Conservation (phyloP, 2,329 filamentous ascomycete species). For the Dendrostoma leiphaemia region DNA sequence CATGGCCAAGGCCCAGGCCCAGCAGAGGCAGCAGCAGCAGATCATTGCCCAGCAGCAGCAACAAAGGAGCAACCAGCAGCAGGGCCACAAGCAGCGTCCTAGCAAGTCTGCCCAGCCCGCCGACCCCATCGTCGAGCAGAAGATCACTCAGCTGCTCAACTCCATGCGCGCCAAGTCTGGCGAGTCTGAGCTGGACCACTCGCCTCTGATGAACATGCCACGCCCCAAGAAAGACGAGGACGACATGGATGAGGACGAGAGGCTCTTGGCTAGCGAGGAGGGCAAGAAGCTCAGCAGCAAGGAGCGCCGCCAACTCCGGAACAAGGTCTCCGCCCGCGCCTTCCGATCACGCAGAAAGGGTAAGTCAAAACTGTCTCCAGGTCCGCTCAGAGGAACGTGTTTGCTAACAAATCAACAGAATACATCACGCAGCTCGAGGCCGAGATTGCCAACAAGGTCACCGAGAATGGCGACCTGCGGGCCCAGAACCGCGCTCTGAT, state of each 20-base stretch:
- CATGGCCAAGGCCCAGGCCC: conserved; percentile 68
- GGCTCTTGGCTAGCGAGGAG: conserved; percentile 85
- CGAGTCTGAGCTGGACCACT: conserved; percentile 45
- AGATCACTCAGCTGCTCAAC: conserved; percentile 88
- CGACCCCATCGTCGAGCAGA: conserved; percentile 81
- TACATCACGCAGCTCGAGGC: conserved; percentile 94
- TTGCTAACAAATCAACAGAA: conserved; percentile 66
- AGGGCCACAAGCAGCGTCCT: conserved; percentile 41
- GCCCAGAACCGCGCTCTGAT: conserved; percentile 76
- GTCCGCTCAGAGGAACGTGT: background rate
- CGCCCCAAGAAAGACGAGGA: conserved; percentile 90
- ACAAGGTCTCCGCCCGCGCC: conserved; percentile 96
- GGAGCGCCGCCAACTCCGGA: conserved; percentile 92
- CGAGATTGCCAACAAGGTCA: conserved; percentile 80
- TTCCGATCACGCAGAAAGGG: conserved; percentile 98
- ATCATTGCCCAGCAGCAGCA: conserved; percentile 59
- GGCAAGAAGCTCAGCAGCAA: conserved; percentile 99
- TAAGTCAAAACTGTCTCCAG: conserved; percentile 44
- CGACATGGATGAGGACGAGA: conserved; percentile 98
- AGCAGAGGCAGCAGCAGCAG: conserved; percentile 66
- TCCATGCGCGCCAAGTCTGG: conserved; percentile 79
- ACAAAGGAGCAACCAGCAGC: conserved; percentile 39
- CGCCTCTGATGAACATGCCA: conserved; percentile 63
- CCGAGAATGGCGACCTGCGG: conserved; percentile 79
- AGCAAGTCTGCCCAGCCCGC: conserved; percentile 49